phyloP scores from a whole-genome alignment of 108 stramenopile species.

The Cyclotella baltica region DNA sequence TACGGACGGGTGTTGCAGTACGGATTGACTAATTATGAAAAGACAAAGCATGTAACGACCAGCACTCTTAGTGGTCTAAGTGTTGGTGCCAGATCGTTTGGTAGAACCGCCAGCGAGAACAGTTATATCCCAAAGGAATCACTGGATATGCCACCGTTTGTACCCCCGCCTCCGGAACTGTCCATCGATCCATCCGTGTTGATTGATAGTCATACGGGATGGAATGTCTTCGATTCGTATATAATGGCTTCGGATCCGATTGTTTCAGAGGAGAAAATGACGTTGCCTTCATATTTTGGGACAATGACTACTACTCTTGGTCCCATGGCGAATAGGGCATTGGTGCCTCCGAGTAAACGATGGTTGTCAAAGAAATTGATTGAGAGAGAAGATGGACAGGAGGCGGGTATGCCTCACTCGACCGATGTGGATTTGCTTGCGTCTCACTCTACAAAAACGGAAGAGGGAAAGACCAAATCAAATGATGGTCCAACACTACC shows the following conservation, averaged over 20 bases:
- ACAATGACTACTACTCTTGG: slow-evolving; percentile 52
- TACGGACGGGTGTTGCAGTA: slow-evolving; percentile 67
- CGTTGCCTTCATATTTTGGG: slow-evolving; percentile 40
- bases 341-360: slow-evolving; percentile 47
- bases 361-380: slow-evolving; percentile 54
- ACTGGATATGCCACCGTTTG: slow-evolving; percentile 64
- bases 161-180: slow-evolving; percentile 55
- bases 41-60: slow-evolving; percentile 13
- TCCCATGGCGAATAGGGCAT: slow-evolving; percentile 50
- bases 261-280: slow-evolving; percentile 44
- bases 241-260: slow-evolving; percentile 56
- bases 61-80: slow-evolving; percentile 3
- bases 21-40: slow-evolving; percentile 59
- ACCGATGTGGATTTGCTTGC: slow-evolving; percentile 19
- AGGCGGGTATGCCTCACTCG: slow-evolving; percentile 46
- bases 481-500: slow-evolving; percentile 10
- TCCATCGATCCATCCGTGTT: slow-evolving; percentile 73
- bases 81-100: slow-evolving; percentile 7
- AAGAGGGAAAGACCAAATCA: not conserved
- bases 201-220: slow-evolving; percentile 11
- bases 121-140: slow-evolving; percentile 33
- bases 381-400: not conserved
- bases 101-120: not conserved
- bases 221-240: slow-evolving; percentile 66
- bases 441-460: not conserved